Evolutionary conservation across 2,329 filamentous ascomycete species (phyloP).

Genomic region (Cordyceps javanica): DNA sequence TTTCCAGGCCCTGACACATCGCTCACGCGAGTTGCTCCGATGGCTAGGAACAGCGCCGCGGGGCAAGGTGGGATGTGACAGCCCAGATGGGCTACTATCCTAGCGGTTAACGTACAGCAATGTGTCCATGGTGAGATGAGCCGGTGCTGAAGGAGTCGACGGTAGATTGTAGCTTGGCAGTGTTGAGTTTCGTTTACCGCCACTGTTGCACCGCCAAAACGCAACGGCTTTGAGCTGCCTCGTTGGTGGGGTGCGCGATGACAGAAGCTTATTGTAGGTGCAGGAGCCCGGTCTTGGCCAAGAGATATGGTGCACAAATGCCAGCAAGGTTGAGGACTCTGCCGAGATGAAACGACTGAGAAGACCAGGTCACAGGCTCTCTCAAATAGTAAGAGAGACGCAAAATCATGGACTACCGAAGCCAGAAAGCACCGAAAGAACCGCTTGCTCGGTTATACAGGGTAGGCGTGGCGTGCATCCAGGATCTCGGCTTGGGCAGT

Average conservation of each 20-base stretch:
- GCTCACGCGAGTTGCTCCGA: constrained; percentile 9
- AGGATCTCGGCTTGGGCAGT: constrained; percentile 4
- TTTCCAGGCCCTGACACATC: background rate
- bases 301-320: background rate
- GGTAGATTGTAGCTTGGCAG: background rate
- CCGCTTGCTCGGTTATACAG: background rate
- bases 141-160: background rate
- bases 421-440: background rate
- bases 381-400: background rate
- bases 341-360: background rate
- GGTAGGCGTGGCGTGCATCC: constrained; percentile 2
- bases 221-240: background rate
- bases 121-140: constrained; percentile 23
- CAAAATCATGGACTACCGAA: background rate
- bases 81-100: background rate
- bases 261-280: constrained; percentile 1
- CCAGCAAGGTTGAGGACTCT: background rate
- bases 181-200: background rate
- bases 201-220: background rate
- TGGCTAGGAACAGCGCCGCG: background rate
- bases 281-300: background rate
- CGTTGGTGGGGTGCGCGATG: constrained; percentile 7
- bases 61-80: background rate
- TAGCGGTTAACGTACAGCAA: constrained; percentile 22
- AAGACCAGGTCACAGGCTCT: no score